Base-by-base conservation (phyloP, 2,329 filamentous ascomycete species). In the Sporothrix variecibatus region DNA sequence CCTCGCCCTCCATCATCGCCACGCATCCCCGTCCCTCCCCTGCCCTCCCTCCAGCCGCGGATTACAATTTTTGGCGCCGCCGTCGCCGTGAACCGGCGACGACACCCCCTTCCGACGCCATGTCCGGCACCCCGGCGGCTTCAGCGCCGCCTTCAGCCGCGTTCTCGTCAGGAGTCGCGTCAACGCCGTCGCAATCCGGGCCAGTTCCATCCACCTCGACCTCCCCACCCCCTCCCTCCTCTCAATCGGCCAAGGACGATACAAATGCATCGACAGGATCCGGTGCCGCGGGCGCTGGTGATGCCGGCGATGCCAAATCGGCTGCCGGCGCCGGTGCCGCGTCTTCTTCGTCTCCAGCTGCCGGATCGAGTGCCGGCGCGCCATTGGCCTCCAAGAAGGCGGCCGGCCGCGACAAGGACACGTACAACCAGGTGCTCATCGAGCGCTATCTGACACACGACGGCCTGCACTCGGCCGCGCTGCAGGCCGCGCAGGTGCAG, bases 391-490 rank as follows among this genome's bases (percentile, higher is more conserved):
- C 72, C 7, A 56, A 51, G 56, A 71, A 71, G 58, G n/a, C 70
- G 8, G 68, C 68, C 56, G 82, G 75, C 53, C 87, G 88, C 78
- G 87, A 88, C 79, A 88, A 88, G 80, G 87, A 89, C 72, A 84
- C 86, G 7, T 88, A 88, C 80, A 84, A 86, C 76, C 84, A 83
- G 77, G 80, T 89, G 75, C 81, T 88, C 79, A 84, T 90, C 73
- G 85, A 89, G 79, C 86, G 86, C 72, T 88, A 85, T 79, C 84
- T 87, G 76, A 84, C 83, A 73, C 87, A 86, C 78, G 88, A 90
- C 79, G 83, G 85, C 79, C 81, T 89, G 76, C 87, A 88, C 75
- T 84, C 86, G 20, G 86, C 87, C 11, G 86, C 86, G 74, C 82
- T 90, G 65, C 83, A 87, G 71, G 85, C 87, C 49, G 86, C 86